These are phyloP conservation scores for Bipolaris zeicola DNA, from an alignment of 2,329 filamentous ascomycete species.

Conservation along the genomic window DNA sequence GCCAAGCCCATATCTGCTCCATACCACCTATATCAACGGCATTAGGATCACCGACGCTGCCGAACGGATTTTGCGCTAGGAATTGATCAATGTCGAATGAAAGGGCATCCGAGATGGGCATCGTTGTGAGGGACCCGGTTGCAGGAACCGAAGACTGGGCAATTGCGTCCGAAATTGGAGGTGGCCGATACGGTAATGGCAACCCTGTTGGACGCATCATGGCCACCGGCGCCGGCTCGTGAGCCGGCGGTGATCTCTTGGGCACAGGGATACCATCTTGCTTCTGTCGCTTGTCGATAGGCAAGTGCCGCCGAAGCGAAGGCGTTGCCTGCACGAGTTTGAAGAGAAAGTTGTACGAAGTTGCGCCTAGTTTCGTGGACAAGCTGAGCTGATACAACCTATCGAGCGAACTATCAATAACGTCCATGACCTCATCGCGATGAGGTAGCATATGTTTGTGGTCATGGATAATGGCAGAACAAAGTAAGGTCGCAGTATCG, in stretches of 20 bases:
- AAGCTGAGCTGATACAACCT: slow-evolving; percentile 40
- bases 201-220: background rate
- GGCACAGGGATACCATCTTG: background rate
- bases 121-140: background rate
- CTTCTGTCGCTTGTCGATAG: slow-evolving; percentile 27
- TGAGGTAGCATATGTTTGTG: slow-evolving; percentile 49
- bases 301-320: slow-evolving; percentile 22
- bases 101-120: slow-evolving; percentile 22
- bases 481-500: slow-evolving; percentile 58
- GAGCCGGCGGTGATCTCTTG: background rate
- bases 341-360: slow-evolving; percentile 39
- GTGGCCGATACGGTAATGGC: background rate
- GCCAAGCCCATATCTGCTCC: slow-evolving; percentile 44
- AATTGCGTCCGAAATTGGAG: background rate
- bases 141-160: background rate
- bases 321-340: slow-evolving; percentile 40
- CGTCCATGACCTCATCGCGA: slow-evolving; percentile 50
- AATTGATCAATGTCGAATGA: slow-evolving; percentile 40
- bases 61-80: slow-evolving; percentile 35
- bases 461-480: slow-evolving; percentile 60
- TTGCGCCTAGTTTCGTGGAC: slow-evolving; percentile 36
- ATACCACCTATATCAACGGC: slow-evolving; percentile 37
- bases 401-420: slow-evolving; percentile 43
- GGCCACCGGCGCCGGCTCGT: background rate
- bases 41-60: slow-evolving; percentile 6